Base-by-base conservation (phyloP, 2,329 filamentous ascomycete genomes). In the Calonectria pauciramosa region DNA sequence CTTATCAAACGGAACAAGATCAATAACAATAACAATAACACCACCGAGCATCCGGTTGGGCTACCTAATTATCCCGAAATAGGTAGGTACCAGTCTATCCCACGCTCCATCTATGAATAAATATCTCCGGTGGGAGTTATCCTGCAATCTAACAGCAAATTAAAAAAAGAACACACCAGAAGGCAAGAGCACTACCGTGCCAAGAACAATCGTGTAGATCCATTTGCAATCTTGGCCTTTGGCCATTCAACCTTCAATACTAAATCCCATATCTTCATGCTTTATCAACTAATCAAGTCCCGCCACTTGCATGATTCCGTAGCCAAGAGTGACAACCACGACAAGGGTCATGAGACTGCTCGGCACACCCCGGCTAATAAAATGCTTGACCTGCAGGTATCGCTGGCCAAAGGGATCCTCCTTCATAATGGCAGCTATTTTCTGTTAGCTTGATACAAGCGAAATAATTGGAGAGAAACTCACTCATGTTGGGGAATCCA, bases 401-500 rank as follows among this genome's bases (percentile, higher is more conserved):
- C 97, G 90, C 83, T 98, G 95, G 11, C 97, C 97, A 0, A 96
- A 97, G 0, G 95, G 91, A 81, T 99, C 96, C 86, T 99, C 97
- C 90, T 99, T 99, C 97, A 99, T 99, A 82, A 99, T 99, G 5
- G 97, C 97, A 82, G 97, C 95, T 97, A 66, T 20, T 54, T 10
- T 11, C 63, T 56, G 75, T 83, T 74, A 85, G 82, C 64, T 70
- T 34, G 16, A 13, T 59, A 38, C 41, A 13, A 34, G n/a, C 49
- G 18, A 28, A 52, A 23, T 56, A 34, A 7, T 6, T 5, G 11
- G 23, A 18, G 64, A 18, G 44, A 14, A 59, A 94, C 96, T 90
- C 91, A 98, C 96, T 99, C 97, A 99, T 99, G 80, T 99, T 99
- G 2, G 97, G 97, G 87, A 99, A 99, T 11, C 97, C 97, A 83